Base-by-base conservation (phyloP, 2,329 filamentous ascomycete species). In the Claviceps fusiformis region DNA sequence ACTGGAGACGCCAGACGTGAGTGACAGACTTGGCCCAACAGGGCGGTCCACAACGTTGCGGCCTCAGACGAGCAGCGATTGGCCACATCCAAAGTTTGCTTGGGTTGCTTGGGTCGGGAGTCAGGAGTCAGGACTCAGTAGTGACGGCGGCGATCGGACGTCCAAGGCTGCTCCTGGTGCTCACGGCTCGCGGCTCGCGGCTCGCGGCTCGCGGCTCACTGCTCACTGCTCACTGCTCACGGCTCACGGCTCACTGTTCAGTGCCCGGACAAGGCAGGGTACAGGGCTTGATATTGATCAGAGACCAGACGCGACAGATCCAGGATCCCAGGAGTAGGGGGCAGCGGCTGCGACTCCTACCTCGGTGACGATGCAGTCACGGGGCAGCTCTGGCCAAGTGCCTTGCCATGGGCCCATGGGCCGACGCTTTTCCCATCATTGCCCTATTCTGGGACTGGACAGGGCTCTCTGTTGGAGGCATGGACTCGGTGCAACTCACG, bases 331-430 rank as follows among this genome's bases (percentile, higher is more conserved):
- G n/a, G n/a, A n/a, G 45, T 41, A 50, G 46, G 53, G 46, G 27
- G 11, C 19, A n/a, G 39, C 27, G 39, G 53, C 37, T 49, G 46
- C 46, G 37, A 50, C 41, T 50, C 35, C 53, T 44, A 50, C 53
- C 53, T 53, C 45, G 52, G 52, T 53, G 52, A 53, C 45, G 17
- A 48, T 39, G 52, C 24, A 43, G 44, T 53, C 44, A 48, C 52
- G 52, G 19, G 17, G 46, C 17, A 43, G 35, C 27, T 44, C 45
- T 43, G 48, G 19, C 43, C 41, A 24, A 45, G 50, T n/a, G 31
- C 39, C 35, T 37, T 37, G 35, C 39, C 43, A 45, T 46, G 51
- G 37, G 15, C 37, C 33, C 50, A 24, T 53, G 43, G 27, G 41
- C 51, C 17, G 50, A 35, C 37, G 27, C 29, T 44, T 33, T 29